Conservation (phyloP, 345 rosid genomes). For the Jatropha curcas region DNA sequence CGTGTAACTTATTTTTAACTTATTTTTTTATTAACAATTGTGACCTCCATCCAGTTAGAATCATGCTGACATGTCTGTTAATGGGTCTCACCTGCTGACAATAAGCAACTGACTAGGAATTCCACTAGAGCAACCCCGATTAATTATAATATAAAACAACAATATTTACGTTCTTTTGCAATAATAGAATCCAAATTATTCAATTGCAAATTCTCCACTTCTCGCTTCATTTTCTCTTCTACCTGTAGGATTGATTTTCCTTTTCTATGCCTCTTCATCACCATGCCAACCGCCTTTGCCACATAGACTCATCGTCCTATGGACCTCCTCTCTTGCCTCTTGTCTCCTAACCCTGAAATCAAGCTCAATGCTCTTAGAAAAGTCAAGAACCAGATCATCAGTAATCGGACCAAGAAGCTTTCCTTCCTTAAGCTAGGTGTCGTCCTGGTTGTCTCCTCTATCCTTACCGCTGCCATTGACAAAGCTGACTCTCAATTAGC, state of each 20-base stretch:
- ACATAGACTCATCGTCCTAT: conserved; percentile 39
- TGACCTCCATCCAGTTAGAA: too few relatives aligned
- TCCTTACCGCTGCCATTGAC: conserved; percentile 31
- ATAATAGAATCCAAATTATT: too few relatives aligned
- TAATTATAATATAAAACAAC: too few relatives aligned
- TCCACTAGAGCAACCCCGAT: too few relatives aligned
- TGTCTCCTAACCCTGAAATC: conserved; percentile 58
- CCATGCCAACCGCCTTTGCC: conserved; percentile 51
- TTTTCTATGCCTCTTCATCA: conserved; percentile 22
- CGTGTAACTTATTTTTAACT: too few relatives aligned
- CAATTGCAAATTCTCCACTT: background rate
- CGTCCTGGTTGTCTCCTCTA: conserved; percentile 67
- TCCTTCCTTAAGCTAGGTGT: conserved; percentile 81
- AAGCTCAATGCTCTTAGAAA: conserved; percentile 84
- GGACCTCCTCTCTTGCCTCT: conserved; percentile 60
- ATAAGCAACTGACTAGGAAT: too few relatives aligned
- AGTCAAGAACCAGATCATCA: conserved; percentile 87
- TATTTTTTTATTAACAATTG: too few relatives aligned
- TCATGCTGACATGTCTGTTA: too few relatives aligned
- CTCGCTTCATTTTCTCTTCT: background rate
- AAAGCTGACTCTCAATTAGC: conserved; percentile 32
- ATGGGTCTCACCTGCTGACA: too few relatives aligned
- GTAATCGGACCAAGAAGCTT: conserved; percentile 88
- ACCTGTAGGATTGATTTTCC: conserved; percentile 1
- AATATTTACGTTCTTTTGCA: too few relatives aligned